These are phyloP conservation scores for Pleurotus salmoneostramineus DNA, from an alignment of 768 basidiomycete species.

Conservation along the genomic window DNA sequence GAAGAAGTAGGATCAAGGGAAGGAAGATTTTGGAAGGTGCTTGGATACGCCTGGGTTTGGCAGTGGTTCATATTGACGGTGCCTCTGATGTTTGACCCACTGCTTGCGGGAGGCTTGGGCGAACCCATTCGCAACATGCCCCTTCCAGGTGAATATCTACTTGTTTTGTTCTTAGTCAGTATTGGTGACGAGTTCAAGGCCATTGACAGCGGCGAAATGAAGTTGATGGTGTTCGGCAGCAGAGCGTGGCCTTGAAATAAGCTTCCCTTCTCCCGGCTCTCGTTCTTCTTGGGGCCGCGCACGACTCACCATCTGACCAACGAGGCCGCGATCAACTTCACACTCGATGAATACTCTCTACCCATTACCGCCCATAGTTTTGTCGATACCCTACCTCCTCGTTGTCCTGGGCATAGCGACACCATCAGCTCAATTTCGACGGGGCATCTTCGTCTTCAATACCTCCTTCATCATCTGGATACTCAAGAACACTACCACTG, in stretches of 20 bases:
- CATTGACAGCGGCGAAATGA: neutral
- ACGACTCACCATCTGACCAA: no score
- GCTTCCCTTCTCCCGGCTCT: no score
- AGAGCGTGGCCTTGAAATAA: no score
- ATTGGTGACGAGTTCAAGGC: neutral
- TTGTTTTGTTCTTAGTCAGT: neutral
- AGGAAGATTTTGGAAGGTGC: neutral
- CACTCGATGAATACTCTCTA: no score
- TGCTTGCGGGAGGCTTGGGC: neutral
- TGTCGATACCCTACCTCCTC: neutral
- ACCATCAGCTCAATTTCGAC: neutral
- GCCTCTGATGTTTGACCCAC: neutral
- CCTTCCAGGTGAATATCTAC: neutral
- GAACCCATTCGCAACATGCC: neutral
- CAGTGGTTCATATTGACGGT: conserved; percentile 10
- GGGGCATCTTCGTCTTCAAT: neutral
- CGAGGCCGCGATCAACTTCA: no score
- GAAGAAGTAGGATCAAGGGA: conserved; percentile 1
- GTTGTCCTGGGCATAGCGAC: neutral
- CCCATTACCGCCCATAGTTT: neutral
- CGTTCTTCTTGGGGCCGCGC: no score
- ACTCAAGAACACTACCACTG: neutral
- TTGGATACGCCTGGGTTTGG: conserved; percentile 14
- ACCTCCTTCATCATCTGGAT: neutral
- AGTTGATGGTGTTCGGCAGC: no score